Evolutionary conservation across 768 basidiomycete species (phyloP).

Genomic region (Lentinula guzmanii): DNA sequence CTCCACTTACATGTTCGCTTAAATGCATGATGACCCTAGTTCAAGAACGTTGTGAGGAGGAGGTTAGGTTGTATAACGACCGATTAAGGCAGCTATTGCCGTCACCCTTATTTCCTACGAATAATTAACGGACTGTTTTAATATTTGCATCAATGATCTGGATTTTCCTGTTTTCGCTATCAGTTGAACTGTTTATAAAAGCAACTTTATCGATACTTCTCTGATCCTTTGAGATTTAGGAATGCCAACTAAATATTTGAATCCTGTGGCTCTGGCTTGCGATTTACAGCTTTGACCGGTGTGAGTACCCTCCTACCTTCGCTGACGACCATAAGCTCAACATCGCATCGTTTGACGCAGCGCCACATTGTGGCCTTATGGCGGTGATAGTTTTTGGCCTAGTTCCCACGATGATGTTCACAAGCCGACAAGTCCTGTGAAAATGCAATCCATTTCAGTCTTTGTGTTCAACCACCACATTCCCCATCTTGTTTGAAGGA

Average conservation of each 20-base stretch:
- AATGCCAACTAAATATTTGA: background rate
- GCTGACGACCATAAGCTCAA: too few relatives aligned
- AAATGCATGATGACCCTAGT: background rate
- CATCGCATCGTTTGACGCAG: too few relatives aligned
- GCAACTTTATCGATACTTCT: too few relatives aligned
- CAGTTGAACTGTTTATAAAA: background rate
- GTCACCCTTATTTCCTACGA: background rate
- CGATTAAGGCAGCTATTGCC: background rate
- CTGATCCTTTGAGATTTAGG: too few relatives aligned
- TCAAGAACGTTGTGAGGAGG: background rate
- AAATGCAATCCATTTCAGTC: background rate
- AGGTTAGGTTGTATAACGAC: background rate
- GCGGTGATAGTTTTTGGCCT: background rate
- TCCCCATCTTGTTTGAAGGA: background rate
- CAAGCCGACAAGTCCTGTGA: background rate
- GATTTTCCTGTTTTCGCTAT: background rate
- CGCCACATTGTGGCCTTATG: background rate
- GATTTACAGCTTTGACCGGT: background rate
- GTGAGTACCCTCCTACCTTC: background rate
- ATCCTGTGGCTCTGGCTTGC: background rate
- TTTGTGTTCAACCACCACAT: slow-evolving; percentile 2
- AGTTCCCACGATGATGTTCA: background rate
- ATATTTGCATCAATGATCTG: background rate
- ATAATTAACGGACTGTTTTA: slow-evolving; percentile 3
- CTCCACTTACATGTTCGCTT: background rate